phyloP scores from a whole-genome alignment of 805 yeast species.

The Lipomyces lipofer region DNA sequence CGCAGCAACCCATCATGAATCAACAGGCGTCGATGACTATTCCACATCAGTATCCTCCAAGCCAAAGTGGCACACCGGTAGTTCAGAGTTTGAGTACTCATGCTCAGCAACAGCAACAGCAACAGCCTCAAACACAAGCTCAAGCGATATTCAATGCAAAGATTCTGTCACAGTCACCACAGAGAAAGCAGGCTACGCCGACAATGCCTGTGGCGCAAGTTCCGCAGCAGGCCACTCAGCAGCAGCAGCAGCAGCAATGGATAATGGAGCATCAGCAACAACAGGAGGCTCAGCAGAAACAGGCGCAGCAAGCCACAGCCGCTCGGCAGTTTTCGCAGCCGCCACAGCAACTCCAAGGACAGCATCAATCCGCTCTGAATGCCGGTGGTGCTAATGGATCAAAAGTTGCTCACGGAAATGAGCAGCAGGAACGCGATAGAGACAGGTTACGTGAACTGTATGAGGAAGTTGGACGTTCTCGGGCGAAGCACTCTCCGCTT shows the following conservation, averaged over 20 bases:
- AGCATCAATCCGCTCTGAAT: not conserved
- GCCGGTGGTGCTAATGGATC: not conserved
- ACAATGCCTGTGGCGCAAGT: slow-evolving; percentile 3
- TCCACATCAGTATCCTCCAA: slow-evolving; percentile 18
- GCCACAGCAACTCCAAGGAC: not conserved
- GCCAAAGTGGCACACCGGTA: slow-evolving; percentile 14
- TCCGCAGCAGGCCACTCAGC: slow-evolving; percentile 22
- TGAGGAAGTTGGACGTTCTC: slow-evolving; percentile 17
- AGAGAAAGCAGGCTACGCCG: slow-evolving; percentile 13
- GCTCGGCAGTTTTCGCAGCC: not conserved
- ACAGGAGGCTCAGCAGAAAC: slow-evolving; percentile 11
- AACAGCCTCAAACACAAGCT: not conserved
- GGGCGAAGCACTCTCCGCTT: slow-evolving; percentile 12
- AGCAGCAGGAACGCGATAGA: slow-evolving; percentile 23
- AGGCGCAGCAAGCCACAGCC: not conserved
- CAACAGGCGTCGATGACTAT: slow-evolving; percentile 21
- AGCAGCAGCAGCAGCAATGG: slow-evolving; percentile 3
- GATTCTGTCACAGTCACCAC: slow-evolving; percentile 10
- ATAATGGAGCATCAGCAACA: slow-evolving; percentile 1
- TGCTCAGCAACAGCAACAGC: slow-evolving; percentile 11
- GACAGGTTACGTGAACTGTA: slow-evolving; percentile 15
- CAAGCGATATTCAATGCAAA: slow-evolving; percentile 7
- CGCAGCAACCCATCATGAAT: slow-evolving; percentile 2
- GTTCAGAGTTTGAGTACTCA: slow-evolving; percentile 6
- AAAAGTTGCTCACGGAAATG: slow-evolving; percentile 3